Base-by-base conservation (phyloP, 441 rosid genomes). In the Cnidoscolus chayamansa region DNA sequence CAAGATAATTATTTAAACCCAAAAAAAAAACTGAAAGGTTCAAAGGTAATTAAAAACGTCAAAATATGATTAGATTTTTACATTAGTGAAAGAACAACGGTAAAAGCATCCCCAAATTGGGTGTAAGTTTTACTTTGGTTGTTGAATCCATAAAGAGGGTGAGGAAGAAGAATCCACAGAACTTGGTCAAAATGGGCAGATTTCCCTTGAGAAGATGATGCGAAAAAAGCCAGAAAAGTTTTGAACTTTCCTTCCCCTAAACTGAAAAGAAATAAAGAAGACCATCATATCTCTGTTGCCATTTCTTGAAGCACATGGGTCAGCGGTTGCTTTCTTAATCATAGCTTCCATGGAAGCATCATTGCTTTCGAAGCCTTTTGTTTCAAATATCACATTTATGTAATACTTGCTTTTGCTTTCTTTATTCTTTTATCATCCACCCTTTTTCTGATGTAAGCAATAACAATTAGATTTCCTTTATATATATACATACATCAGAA, bases 201-300 rank as follows among this genome's bases (percentile, higher is more conserved):
- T 65, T 47, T 48, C 1, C 31, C 2, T 10, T 31, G 31, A 10
- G 8, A n/a, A 54, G 30, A 20, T 1, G 7, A 54, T 7, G 11
- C 3, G 25, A 48, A 48, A 19, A 8, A 1, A 31, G 45, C 0
- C 9, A 50, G 56, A 30, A 67, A 67, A 50, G 59, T 31, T 12
- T 12, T 4, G 31, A 20, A 11, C 16, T 59, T 59, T 31, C 2
- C 16, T 4, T 31, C 7, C 63, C 70, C 17, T 16, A 51, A 67
- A 32, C 70, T 67, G 59, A 51, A 67, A 67, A 67, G 31, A 15
- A 65, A 48, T 11, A 37, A 67, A 67, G 49, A 54, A 37, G 17
- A 51, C 49, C 56, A 68, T 68, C 19, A 68, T 68, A 68, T 13
- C 32, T n/a, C 12, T 67, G 71, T 16, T 67, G 57, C 48, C 62